Percentiles rank a stretch among this genome's conserved stretches.
These are phyloP conservation scores for Taphrina communis DNA, from an alignment of 1,139 yeast genomes.

Conservation along the genomic window DNA sequence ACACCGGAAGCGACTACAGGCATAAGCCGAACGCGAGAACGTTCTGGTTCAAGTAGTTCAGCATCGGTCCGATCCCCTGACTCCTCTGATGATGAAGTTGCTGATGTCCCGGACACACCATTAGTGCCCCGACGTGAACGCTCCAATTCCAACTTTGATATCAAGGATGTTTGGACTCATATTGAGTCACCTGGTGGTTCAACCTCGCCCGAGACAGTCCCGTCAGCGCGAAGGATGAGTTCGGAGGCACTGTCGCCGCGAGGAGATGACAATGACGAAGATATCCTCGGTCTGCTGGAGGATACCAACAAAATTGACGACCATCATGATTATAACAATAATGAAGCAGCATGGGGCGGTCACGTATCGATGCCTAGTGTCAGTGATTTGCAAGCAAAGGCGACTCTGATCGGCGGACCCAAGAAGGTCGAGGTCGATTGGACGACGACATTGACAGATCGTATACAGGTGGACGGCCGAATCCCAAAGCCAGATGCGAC, in stretches of 20 bases:
- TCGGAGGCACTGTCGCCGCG: not conserved
- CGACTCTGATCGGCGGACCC: slow-evolving; percentile 57
- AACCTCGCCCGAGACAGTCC: not conserved
- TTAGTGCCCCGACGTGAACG: slow-evolving; percentile 10
- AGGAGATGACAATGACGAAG: slow-evolving; percentile 23
- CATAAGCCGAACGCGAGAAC: not conserved
- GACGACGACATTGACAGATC: slow-evolving; percentile 44
- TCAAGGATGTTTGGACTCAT: slow-evolving; percentile 34
- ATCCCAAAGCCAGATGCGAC: slow-evolving; percentile 63
- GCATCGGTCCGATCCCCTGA: slow-evolving; percentile 17
- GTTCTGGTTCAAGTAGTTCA: slow-evolving; percentile 7
- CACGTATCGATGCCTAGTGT: slow-evolving; percentile 62
- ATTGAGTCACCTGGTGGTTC: slow-evolving; percentile 11
- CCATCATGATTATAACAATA: not conserved
- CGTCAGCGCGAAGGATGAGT: not conserved
- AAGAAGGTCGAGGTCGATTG: slow-evolving; percentile 47
- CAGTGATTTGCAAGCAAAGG: slow-evolving; percentile 58
- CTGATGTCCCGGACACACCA: not conserved
- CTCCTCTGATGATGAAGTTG: slow-evolving; percentile 8
- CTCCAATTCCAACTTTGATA: slow-evolving; percentile 32
- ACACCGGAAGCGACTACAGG: slow-evolving; percentile 8
- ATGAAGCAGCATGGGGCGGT: slow-evolving; percentile 60
- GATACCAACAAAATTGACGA: slow-evolving; percentile 31
- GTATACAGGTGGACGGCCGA: slow-evolving; percentile 66
- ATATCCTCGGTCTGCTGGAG: slow-evolving; percentile 16